Evolutionary conservation across 352 stramenopile species (phyloP).

Genomic region (Phytophthora rubi): DNA sequence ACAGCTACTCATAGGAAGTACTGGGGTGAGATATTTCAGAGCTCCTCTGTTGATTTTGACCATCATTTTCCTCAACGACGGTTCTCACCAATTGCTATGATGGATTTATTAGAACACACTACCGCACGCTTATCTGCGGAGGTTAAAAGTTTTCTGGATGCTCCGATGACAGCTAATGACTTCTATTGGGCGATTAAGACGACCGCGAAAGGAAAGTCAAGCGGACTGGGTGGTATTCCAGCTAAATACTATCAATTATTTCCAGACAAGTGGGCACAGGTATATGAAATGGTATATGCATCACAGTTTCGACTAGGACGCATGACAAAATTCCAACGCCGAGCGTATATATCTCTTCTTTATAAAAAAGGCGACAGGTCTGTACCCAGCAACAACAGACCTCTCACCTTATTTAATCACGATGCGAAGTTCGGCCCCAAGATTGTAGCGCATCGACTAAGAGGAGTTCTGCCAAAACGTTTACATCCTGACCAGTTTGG

Average conservation of each 20-base stretch:
- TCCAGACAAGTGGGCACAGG: conserved; percentile 6
- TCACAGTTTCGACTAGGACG: conserved; percentile 5
- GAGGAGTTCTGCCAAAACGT: conserved; percentile 1
- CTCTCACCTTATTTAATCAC: conserved; percentile 22
- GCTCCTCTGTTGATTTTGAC: no score
- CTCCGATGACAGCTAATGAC: conserved; percentile 8
- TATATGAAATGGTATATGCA: conserved; percentile 22
- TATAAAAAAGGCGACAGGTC: conserved; percentile 7
- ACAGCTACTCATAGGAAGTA: neutral
- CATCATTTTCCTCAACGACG: no score
- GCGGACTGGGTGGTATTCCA: conserved; percentile 14
- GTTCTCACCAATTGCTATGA: no score
- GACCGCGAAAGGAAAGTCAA: conserved; percentile 11
- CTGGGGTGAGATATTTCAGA: no score
- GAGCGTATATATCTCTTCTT: conserved; percentile 21
- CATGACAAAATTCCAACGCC: conserved; percentile 18
- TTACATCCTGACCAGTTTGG: conserved; percentile 14
- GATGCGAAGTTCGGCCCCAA: conserved; percentile 30
- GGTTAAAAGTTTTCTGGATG: conserved; percentile 1
- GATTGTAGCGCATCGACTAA: conserved; percentile 5
- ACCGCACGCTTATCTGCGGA: neutral
- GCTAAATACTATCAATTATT: conserved; percentile 22
- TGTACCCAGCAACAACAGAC: conserved; percentile 12
- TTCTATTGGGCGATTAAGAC: conserved; percentile 23
- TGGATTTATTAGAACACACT: neutral